A percentile compares a stretch with the other conserved stretches of the same genome.
These are phyloP conservation scores for Nicotiana tomentosiformis DNA, from an alignment of 257 asterid species.

Conservation along the genomic window DNA sequence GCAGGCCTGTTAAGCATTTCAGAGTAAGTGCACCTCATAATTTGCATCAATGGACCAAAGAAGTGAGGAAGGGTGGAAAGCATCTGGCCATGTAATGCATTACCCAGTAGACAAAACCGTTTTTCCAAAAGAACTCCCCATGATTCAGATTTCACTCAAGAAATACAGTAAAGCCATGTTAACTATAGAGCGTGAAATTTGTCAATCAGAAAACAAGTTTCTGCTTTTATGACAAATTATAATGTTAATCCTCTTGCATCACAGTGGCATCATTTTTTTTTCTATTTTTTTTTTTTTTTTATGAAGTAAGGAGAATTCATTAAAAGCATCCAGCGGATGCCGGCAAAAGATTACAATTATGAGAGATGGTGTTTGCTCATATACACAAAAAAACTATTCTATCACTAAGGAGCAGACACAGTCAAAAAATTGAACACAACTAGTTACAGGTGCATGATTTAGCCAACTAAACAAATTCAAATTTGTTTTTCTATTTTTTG, in stretches of 20 bases:
- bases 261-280: neutral
- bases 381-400: too few relatives aligned
- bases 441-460: too few relatives aligned
- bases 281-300: neutral
- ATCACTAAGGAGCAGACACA: too few relatives aligned
- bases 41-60: constrained; percentile 2
- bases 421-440: too few relatives aligned
- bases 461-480: too few relatives aligned
- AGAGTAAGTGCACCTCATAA: constrained; percentile 9
- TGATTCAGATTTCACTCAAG: neutral
- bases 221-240: neutral
- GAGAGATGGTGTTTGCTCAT: too few relatives aligned
- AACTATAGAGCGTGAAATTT: neutral
- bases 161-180: neutral
- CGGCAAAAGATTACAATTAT: too few relatives aligned
- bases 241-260: neutral
- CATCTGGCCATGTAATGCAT: neutral
- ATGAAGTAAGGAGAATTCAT: too few relatives aligned
- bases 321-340: too few relatives aligned
- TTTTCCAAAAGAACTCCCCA: neutral
- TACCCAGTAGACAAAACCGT: neutral
- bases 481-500: neutral
- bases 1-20: constrained; percentile 34
- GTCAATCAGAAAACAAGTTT: neutral
- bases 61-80: neutral